These are phyloP conservation scores for Lenwebbia sp. DNA, from an alignment of 345 rosid genomes.

Conservation along the genomic window DNA sequence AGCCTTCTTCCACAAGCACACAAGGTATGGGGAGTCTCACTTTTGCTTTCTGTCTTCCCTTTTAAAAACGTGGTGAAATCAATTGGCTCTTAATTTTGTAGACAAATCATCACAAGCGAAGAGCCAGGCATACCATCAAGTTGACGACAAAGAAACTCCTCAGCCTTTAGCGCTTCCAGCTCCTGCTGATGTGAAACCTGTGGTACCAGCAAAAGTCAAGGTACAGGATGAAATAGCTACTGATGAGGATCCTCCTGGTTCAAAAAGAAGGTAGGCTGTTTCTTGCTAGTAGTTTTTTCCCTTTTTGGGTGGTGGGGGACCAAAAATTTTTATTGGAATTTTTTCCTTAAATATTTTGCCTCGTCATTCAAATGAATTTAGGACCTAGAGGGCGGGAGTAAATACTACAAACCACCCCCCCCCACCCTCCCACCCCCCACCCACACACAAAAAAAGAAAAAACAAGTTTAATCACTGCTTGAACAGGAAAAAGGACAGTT, in stretches of 20 bases:
- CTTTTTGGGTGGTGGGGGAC: background rate
- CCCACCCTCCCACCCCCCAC: background rate
- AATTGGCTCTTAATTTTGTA: conserved; percentile 13
- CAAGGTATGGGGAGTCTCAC: conserved; percentile 30
- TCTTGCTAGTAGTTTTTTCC: background rate
- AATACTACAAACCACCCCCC: background rate
- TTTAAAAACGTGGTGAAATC: background rate
- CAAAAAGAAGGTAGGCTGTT: conserved; percentile 54
- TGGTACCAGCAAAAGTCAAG: conserved; percentile 31
- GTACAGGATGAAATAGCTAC: conserved; percentile 25
- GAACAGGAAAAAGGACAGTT: conserved; percentile 61
- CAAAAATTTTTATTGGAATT: background rate
- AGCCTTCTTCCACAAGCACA: conserved; percentile 12
- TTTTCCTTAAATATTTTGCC: background rate
- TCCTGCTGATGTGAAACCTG: conserved; percentile 28
- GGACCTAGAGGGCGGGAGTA: too few relatives aligned
- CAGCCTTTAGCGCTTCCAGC: conserved; percentile 20
- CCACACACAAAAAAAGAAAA: background rate
- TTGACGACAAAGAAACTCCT: conserved; percentile 22
- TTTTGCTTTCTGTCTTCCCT: background rate
- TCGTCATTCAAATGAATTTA: too few relatives aligned
- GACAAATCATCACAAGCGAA: conserved; percentile 34
- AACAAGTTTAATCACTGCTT: background rate
- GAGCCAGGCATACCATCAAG: conserved; percentile 19
- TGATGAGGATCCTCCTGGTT: conserved; percentile 28